These are phyloP conservation scores for Mycena albidolilacea DNA, from an alignment of 768 basidiomycete genomes.

Conservation along the genomic window DNA sequence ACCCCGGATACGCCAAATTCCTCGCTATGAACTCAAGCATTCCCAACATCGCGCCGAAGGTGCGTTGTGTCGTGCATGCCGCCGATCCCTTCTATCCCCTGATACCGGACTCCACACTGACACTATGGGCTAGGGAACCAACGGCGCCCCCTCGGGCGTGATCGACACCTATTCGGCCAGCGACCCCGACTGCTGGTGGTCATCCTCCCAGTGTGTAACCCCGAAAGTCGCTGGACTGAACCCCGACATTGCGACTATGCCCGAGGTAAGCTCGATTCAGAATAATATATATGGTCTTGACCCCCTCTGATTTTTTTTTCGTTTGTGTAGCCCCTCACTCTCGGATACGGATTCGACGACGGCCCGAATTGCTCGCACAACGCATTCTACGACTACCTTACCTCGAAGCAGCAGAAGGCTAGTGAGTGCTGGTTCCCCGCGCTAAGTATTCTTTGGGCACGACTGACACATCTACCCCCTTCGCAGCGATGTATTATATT, in stretches of 20 bases:
- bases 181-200: constrained; percentile 56
- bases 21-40: constrained; percentile 58
- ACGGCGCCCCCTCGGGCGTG: not conserved
- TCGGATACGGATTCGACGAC: constrained; percentile 76
- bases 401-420: constrained; percentile 70
- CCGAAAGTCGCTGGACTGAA: constrained; percentile 63
- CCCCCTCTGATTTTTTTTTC: not conserved
- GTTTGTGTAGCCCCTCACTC: constrained; percentile 60
- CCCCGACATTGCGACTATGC: constrained; percentile 60
- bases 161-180: constrained; percentile 9
- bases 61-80: constrained; percentile 22
- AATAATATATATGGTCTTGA: not conserved
- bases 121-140: constrained; percentile 1
- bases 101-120: not conserved
- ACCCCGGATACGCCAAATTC: constrained; percentile 62
- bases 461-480: not conserved
- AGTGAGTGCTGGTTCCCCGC: constrained; percentile 55
- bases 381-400: constrained; percentile 70
- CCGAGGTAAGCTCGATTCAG: constrained; percentile 56
- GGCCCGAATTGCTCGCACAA: constrained; percentile 79
- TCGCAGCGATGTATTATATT: constrained; percentile 72
- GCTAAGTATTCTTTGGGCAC: not conserved
- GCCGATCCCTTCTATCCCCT: not conserved
- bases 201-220: constrained; percentile 56
- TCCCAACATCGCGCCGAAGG: constrained; percentile 68